phyloP scores from a whole-genome alignment of 805 yeast species.

The Saturnispora saitoi region DNA sequence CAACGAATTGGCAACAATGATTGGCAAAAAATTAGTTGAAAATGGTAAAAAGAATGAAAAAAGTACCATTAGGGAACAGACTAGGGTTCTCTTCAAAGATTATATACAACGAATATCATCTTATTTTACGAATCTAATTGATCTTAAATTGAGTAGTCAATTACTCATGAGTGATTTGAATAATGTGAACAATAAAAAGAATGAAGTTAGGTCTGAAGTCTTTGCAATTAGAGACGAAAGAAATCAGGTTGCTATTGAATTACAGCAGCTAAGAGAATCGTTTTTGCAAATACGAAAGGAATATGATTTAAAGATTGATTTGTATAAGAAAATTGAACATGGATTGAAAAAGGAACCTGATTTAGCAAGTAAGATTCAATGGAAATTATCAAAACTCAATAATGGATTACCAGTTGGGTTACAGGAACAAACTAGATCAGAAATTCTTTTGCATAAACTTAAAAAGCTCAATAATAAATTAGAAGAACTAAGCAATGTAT shows the following conservation, averaged over 20 bases:
- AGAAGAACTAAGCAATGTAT: conserved; percentile 7
- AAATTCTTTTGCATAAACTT: conserved; percentile 21
- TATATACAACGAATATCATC: conserved; percentile 20
- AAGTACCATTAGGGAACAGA: background rate
- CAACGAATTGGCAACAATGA: conserved; percentile 12
- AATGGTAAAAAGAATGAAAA: background rate
- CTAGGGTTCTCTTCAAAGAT: conserved; percentile 12
- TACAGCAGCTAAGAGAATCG: conserved; percentile 17
- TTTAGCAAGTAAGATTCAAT: conserved; percentile 10
- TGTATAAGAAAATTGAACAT: background rate
- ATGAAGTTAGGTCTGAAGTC: conserved; percentile 24
- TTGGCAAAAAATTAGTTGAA: background rate
- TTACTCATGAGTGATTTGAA: conserved; percentile 25
- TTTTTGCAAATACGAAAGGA: conserved; percentile 12
- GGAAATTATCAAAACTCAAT: conserved; percentile 16
- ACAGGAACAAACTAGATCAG: conserved; percentile 16
- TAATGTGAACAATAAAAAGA: conserved; percentile 24
- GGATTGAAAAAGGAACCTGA: background rate
- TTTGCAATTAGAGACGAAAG: conserved; percentile 24
- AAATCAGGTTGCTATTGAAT: conserved; percentile 15
- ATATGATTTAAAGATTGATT: conserved; percentile 11
- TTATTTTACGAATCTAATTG: conserved; percentile 29
- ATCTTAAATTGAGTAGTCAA: conserved; percentile 30
- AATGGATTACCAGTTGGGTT: background rate
- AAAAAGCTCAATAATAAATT: conserved; percentile 23